phyloP scores from a whole-genome alignment of 768 basidiomycete genomes.

The Psilocybe subaeruginosa region DNA sequence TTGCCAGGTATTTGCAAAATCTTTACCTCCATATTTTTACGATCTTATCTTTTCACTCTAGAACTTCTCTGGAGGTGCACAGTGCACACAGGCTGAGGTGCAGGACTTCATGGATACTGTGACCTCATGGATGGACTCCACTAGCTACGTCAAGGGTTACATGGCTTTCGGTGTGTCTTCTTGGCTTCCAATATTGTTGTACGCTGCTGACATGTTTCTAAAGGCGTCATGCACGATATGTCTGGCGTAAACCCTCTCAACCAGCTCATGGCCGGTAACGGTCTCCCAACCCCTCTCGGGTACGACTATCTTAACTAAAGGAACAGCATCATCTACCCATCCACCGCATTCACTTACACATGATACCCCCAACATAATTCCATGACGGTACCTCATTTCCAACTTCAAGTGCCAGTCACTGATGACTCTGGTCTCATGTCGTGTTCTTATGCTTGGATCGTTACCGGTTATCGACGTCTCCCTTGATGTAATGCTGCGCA shows the following conservation, averaged over 20 bases:
- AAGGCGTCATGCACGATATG: constrained; percentile 61
- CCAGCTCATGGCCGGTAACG: constrained; percentile 47
- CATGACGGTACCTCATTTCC: constrained; percentile 14
- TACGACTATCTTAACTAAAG: constrained; percentile 45
- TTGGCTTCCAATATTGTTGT: constrained; percentile 2
- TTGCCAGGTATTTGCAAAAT: constrained; percentile 47
- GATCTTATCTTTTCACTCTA: constrained; percentile 23
- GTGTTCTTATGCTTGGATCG: constrained; percentile 22
- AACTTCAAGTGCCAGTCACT: constrained; percentile 24
- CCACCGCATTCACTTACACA: constrained; percentile 10
- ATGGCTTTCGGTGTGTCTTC: constrained; percentile 64
- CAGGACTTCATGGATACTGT: constrained; percentile 49
- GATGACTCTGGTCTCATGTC: constrained; percentile 12
- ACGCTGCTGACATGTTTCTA: not conserved
- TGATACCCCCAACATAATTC: constrained; percentile 29
- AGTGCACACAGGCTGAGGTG: constrained; percentile 44
- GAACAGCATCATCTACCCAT: constrained; percentile 2
- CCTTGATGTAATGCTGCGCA: constrained; percentile 24
- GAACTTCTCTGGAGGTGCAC: constrained; percentile 56
- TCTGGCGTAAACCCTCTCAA: constrained; percentile 59
- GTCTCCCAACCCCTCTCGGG: constrained; percentile 57
- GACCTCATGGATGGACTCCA: constrained; percentile 47
- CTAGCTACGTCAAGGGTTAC: constrained; percentile 41
- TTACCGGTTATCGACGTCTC: constrained; percentile 26
- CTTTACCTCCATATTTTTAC: not conserved